Base-by-base conservation (phyloP, 2,329 filamentous ascomycete species). In the Aureobasidium uvarum region DNA sequence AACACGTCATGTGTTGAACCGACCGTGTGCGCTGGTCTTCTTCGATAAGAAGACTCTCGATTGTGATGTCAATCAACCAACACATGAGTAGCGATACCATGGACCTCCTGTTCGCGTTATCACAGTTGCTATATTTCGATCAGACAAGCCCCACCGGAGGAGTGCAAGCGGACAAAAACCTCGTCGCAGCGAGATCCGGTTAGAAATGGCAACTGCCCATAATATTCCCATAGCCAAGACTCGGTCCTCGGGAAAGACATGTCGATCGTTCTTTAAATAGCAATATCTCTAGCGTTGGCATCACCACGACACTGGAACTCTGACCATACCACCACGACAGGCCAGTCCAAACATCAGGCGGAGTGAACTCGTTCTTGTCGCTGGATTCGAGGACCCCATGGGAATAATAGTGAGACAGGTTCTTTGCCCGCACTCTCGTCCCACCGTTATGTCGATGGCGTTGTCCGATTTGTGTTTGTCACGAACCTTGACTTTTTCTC, bases 211-310 rank as follows among this genome's bases (percentile, higher is more conserved):
- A 28, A 56, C 52, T 28, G 52, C 36, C 50, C n/a, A 36, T 31
- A 38, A 18, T n/a, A 45, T 18, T 31, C 25, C 25, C 5, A 39
- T n/a, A 41, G 58, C 58, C 58, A 62, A 62, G 58, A 62, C 25
- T 39, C 14, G 14, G 45, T 51, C 58, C 58, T 62, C 58, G 58
- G 58, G 23, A 28, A 4, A 36, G n/a, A 20, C 5, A 1, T 5
- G 58, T 50, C 45, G 58, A 62, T 62, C 58, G 31, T 62, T 39
- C 58, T 62, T 51, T 50, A 62, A 31, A 62, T 62, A 62, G 45
- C 45, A 43, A 31, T 1, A n/a, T 45, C 10, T 20, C n/a, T n/a
- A 50, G 28, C 6, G 55, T 23, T 33, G 23, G 14, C 54, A 46
- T 46, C 55, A 59, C 55, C 38, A 36, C 41, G 54, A 38, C 33